Conservation (phyloP, 441 rosid species). For the Geranium incanum region DNA sequence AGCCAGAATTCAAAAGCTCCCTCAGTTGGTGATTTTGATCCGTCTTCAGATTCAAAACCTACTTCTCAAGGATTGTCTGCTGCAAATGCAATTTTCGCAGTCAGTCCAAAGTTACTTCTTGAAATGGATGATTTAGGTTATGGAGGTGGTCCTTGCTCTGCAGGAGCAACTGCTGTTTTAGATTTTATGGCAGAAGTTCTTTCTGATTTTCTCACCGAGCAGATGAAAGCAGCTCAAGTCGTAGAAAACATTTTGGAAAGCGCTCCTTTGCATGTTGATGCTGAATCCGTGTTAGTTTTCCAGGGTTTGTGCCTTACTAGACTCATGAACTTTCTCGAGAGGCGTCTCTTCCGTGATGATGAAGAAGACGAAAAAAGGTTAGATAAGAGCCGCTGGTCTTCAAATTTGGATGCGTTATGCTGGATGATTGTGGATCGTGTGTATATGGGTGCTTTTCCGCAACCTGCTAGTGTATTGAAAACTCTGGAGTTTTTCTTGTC, state of each 20-base stretch:
- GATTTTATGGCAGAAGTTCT: conserved; percentile 95
- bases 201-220: conserved; percentile 87
- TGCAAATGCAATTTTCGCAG: conserved; percentile 44
- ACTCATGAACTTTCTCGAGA: conserved; percentile 94
- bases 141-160: conserved; percentile 97
- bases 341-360: conserved; percentile 97
- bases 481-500: conserved; percentile 93
- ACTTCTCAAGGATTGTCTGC: conserved; percentile 44
- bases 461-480: conserved; percentile 70
- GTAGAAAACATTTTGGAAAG: conserved; percentile 74
- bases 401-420: conserved; percentile 86
- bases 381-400: conserved; percentile 90
- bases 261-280: conserved; percentile 74
- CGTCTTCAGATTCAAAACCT: conserved; percentile 54
- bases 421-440: conserved; percentile 98
- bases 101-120: conserved; percentile 62
- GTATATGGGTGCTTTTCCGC: conserved; percentile 97
- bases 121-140: conserved; percentile 85
- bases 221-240: conserved; percentile 68
- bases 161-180: conserved; percentile 86
- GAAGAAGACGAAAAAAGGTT: conserved; percentile 94
- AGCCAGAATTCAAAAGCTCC: conserved; percentile 44
- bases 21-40: conserved; percentile 52
- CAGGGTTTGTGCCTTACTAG: conserved; percentile 89
- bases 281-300: conserved; percentile 73